phyloP scores from a whole-genome alignment of 495 filamentous ascomycete species.

The Rostrohypoxylon terebratum region DNA sequence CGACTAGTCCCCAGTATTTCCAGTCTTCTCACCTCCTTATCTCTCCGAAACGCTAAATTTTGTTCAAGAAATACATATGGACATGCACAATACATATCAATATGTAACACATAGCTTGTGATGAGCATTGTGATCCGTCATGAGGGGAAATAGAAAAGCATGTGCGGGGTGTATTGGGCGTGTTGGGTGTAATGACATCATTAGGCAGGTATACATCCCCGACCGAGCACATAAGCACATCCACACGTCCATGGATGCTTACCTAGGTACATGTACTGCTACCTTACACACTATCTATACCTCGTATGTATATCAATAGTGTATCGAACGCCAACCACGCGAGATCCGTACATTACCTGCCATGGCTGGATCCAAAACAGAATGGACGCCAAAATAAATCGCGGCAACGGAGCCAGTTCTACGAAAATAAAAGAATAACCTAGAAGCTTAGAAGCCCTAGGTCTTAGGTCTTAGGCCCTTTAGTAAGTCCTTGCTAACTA shows the following conservation, averaged over 20 bases:
- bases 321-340: constrained; percentile 10
- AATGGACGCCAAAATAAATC: constrained; percentile 24
- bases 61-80: constrained; percentile 20
- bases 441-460: background rate
- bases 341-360: constrained; percentile 6
- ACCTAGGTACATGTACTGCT: background rate
- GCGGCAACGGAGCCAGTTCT: constrained; percentile 10
- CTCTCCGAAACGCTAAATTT: constrained; percentile 32
- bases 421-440: constrained; percentile 11
- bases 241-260: no score
- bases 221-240: constrained; percentile 18
- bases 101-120: background rate
- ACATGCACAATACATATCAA: background rate
- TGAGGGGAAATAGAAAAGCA: constrained; percentile 30
- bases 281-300: constrained; percentile 11
- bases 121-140: background rate
- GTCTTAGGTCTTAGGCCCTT: no score
- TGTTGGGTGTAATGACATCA: constrained; percentile 35
- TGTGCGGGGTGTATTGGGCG: constrained; percentile 29
- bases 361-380: constrained; percentile 9
- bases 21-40: background rate
- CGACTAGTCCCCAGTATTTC: background rate
- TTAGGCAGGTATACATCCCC: constrained; percentile 23
- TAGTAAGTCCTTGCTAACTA: background rate
- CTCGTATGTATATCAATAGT: constrained; percentile 14